Percentiles rank a stretch among this genome's conserved stretches.
phyloP scores from a whole-genome alignment of 352 stramenopile genomes.

The Phytophthora pseudosyringae region DNA sequence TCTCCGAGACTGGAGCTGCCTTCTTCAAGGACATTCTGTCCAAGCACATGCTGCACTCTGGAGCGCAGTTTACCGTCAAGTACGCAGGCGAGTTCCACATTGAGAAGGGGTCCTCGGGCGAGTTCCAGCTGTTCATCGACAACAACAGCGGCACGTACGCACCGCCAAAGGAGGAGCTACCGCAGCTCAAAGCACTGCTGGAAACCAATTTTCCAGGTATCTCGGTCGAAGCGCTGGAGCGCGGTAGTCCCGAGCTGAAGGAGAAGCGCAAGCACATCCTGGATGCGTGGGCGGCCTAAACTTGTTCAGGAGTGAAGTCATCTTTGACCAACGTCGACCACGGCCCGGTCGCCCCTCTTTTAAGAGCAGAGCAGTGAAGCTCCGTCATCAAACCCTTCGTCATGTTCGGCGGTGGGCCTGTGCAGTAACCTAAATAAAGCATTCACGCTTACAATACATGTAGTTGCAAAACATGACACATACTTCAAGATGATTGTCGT shows the following conservation, averaged over 20 bases:
- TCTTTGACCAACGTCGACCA: too few relatives aligned
- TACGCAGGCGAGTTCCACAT: slow-evolving; percentile 44
- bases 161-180: slow-evolving; percentile 34
- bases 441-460: too few relatives aligned
- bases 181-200: slow-evolving; percentile 32
- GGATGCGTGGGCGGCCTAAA: slow-evolving; percentile 30
- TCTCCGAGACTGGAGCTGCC: slow-evolving; percentile 40
- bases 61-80: slow-evolving; percentile 35
- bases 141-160: slow-evolving; percentile 50
- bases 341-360: too few relatives aligned
- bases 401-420: too few relatives aligned
- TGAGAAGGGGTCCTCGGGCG: slow-evolving; percentile 19
- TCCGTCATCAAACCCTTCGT: background rate
- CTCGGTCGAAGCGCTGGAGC: slow-evolving; percentile 31
- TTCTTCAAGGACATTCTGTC: slow-evolving; percentile 54
- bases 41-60: slow-evolving; percentile 47
- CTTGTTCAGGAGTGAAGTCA: too few relatives aligned
- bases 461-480: too few relatives aligned
- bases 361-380: too few relatives aligned
- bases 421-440: too few relatives aligned
- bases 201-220: slow-evolving; percentile 43
- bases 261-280: slow-evolving; percentile 36
- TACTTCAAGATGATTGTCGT: too few relatives aligned
- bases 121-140: slow-evolving; percentile 40
- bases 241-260: slow-evolving; percentile 22